Conservation (phyloP, 1,139 yeast genomes). For the Candida sojae region DNA sequence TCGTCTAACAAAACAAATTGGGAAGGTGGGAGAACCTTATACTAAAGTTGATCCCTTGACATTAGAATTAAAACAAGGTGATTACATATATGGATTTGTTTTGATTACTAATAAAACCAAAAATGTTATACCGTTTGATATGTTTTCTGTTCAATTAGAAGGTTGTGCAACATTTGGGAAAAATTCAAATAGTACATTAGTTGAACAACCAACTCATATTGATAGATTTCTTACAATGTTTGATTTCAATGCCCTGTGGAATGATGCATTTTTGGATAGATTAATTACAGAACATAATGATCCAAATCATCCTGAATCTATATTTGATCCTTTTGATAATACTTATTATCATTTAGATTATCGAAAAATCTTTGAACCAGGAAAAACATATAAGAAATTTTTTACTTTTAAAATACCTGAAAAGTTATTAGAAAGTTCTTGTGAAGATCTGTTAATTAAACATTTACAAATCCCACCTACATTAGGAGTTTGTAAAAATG, state of each 20-base stretch:
- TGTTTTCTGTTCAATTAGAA: constrained; percentile 42
- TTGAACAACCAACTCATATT: constrained; percentile 14
- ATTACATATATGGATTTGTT: constrained; percentile 40
- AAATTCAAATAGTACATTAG: constrained; percentile 12
- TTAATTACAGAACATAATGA: constrained; percentile 28
- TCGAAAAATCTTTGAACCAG: constrained; percentile 32
- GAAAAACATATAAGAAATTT: constrained; percentile 39
- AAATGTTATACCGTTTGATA: constrained; percentile 36
- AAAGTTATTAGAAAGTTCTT: constrained; percentile 36
- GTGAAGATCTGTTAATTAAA: constrained; percentile 36
- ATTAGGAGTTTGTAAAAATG: constrained; percentile 32
- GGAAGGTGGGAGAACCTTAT: constrained; percentile 31
- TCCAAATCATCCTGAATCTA: constrained; percentile 23
- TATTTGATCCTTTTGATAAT: constrained; percentile 34
- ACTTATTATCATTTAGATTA: constrained; percentile 28
- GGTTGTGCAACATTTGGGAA: constrained; percentile 30
- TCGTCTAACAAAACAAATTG: constrained; percentile 31
- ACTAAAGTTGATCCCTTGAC: constrained; percentile 29
- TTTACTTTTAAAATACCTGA: constrained; percentile 43
- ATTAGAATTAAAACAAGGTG: constrained; percentile 40
- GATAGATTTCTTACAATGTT: constrained; percentile 36
- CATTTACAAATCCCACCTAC: constrained; percentile 42
- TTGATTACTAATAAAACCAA: constrained; percentile 33
- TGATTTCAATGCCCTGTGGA: constrained; percentile 46
- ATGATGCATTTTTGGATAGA: constrained; percentile 36